phyloP scores from a whole-genome alignment of 768 basidiomycete genomes.

The Termitomyces sp. region DNA sequence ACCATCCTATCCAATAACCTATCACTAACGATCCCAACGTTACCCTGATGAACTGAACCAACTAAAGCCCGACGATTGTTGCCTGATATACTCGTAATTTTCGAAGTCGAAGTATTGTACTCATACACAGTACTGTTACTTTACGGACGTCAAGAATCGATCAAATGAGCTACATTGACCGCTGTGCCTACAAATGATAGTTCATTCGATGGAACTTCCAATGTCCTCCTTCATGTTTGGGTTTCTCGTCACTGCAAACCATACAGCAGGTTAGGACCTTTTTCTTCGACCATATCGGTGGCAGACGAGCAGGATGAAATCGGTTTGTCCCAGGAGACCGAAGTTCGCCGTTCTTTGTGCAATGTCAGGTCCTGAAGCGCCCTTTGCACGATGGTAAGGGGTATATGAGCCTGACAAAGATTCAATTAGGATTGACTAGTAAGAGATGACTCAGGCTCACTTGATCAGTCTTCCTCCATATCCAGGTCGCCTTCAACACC shows the following conservation, averaged over 20 bases:
- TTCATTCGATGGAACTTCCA: not conserved
- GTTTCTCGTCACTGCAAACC: not conserved
- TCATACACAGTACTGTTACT: no score
- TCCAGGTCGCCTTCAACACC: slow-evolving; percentile 73
- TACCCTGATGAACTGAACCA: not conserved
- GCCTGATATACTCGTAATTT: not conserved
- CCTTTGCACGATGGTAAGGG: not conserved
- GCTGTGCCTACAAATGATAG: not conserved
- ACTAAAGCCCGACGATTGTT: not conserved
- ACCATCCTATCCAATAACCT: not conserved
- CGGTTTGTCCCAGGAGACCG: not conserved
- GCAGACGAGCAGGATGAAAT: not conserved
- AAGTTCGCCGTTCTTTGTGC: not conserved
- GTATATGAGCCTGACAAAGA: not conserved
- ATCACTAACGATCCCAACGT: not conserved
- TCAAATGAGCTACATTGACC: not conserved
- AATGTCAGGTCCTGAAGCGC: no score
- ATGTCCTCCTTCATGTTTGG: not conserved
- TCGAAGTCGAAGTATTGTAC: not conserved
- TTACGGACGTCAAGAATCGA: not conserved
- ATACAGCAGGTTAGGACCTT: not conserved
- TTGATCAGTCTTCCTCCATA: slow-evolving; percentile 52
- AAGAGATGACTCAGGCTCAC: not conserved
- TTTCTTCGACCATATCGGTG: not conserved
- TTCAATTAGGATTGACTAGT: not conserved